These are phyloP conservation scores for Bacidia rubella DNA, from an alignment of 495 filamentous ascomycete genomes.

Conservation along the genomic window DNA sequence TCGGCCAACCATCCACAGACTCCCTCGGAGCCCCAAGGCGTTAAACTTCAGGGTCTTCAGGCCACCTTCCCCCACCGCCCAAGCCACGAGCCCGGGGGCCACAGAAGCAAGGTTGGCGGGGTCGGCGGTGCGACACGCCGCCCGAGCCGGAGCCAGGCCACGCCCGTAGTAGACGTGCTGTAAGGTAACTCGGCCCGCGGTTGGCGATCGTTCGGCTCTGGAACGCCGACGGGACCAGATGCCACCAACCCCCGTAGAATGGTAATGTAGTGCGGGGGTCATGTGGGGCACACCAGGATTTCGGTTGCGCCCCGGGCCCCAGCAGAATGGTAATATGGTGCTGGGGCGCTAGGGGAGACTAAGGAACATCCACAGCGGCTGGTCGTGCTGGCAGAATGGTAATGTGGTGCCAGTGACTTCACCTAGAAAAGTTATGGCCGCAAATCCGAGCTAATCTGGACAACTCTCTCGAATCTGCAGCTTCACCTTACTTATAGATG, in stretches of 20 bases:
- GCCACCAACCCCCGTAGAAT: background rate
- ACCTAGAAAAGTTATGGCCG: background rate
- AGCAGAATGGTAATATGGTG: background rate
- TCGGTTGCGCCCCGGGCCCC: background rate
- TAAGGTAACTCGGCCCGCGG: slow-evolving; percentile 12
- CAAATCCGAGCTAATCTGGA: background rate
- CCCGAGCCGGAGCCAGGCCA: slow-evolving; percentile 11
- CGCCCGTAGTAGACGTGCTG: slow-evolving; percentile 8
- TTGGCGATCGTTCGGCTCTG: slow-evolving; percentile 10
- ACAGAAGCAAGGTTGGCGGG: background rate
- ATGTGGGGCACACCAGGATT: background rate
- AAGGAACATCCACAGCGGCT: background rate
- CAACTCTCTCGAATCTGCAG: background rate
- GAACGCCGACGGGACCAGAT: slow-evolving; percentile 5
- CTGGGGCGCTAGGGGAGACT: background rate
- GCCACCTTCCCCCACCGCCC: slow-evolving; percentile 5
- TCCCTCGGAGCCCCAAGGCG: slow-evolving; percentile 24
- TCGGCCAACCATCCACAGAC: slow-evolving; percentile 40
- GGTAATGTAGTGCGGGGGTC: background rate
- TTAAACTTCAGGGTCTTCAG: slow-evolving; percentile 17
- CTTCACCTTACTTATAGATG: too few species aligned
- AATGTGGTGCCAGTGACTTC: too few species aligned
- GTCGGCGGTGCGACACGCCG: slow-evolving; percentile 5
- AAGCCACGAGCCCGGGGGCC: background rate
- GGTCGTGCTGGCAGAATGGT: background rate